A percentile compares a stretch with the other conserved stretches of the same genome.
Evolutionary conservation across 148 eudicot species (phyloP).

Genomic region (Heliamphora exappendiculata): DNA sequence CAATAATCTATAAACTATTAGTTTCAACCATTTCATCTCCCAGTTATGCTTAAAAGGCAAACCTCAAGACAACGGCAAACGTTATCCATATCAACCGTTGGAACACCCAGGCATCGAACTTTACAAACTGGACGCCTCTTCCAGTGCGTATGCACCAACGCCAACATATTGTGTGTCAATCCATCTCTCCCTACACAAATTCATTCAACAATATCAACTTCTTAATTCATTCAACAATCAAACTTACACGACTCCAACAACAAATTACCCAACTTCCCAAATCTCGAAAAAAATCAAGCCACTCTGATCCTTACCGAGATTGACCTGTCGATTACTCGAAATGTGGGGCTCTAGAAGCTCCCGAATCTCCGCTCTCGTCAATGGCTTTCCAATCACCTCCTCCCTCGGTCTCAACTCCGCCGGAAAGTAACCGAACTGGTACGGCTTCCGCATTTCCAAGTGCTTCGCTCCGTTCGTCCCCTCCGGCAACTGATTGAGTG

Average conservation of each 20-base stretch:
- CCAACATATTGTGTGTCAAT: slow-evolving; percentile 90
- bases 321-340: slow-evolving; percentile 57
- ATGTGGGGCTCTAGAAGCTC: slow-evolving; percentile 44
- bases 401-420: slow-evolving; percentile 34
- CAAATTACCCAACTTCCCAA: not conserved
- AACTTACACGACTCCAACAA: not conserved
- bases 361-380: slow-evolving; percentile 49
- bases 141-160: slow-evolving; percentile 84
- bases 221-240: slow-evolving; percentile 2
- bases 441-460: slow-evolving; percentile 42
- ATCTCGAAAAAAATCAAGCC: not conserved
- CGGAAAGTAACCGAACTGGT: slow-evolving; percentile 35
- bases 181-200: slow-evolving; percentile 84
- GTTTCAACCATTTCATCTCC: no score
- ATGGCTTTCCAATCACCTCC: slow-evolving; percentile 65
- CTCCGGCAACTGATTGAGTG: slow-evolving; percentile 19
- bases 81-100: slow-evolving; percentile 90
- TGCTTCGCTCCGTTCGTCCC: slow-evolving; percentile 24
- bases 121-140: slow-evolving; percentile 69
- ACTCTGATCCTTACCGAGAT: slow-evolving; percentile 47
- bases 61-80: slow-evolving; percentile 85
- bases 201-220: no score
- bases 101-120: slow-evolving; percentile 91
- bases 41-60: not conserved
- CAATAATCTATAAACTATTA: no score